Evolutionary conservation across 2,329 filamentous ascomycete genomes (phyloP).

Genomic region (Penicillium sp.): DNA sequence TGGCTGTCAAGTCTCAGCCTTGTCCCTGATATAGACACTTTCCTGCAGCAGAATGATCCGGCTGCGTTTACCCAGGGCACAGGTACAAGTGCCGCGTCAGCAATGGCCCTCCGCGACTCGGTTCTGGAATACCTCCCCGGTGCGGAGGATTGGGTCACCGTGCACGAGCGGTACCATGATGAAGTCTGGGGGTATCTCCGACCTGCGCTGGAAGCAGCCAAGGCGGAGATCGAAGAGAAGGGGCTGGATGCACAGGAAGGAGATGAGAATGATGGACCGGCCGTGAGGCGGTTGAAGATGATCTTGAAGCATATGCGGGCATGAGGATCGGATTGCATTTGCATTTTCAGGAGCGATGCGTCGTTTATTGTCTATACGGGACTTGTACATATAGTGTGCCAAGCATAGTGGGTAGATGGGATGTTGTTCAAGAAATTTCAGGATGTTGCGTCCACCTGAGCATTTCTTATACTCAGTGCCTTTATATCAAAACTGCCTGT

Average conservation of each 20-base stretch:
- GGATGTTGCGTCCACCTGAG: too few species aligned
- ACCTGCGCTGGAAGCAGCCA: slow-evolving; percentile 59
- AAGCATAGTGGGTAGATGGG: not conserved
- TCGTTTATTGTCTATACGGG: not conserved
- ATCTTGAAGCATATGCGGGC: slow-evolving; percentile 41
- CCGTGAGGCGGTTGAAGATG: slow-evolving; percentile 43
- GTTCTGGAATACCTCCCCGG: slow-evolving; percentile 36
- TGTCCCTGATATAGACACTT: slow-evolving; percentile 36
- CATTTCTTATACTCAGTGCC: too few species aligned
- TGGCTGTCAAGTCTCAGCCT: slow-evolving; percentile 35
- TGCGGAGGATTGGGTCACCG: slow-evolving; percentile 36
- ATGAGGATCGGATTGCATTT: slow-evolving; percentile 10
- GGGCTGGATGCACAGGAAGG: slow-evolving; percentile 12
- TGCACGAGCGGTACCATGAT: slow-evolving; percentile 50
- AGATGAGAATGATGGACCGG: slow-evolving; percentile 35
- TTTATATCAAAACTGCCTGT: too few species aligned
- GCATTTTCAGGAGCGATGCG: not conserved
- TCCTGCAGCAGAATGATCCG: slow-evolving; percentile 30
- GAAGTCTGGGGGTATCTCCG: slow-evolving; percentile 69
- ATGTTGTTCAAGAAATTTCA: too few species aligned
- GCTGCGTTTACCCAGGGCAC: not conserved
- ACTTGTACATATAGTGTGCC: not conserved
- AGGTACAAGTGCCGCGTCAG: slow-evolving; percentile 1
- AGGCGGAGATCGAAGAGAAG: slow-evolving; percentile 53
- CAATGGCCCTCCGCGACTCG: slow-evolving; percentile 30